Evolutionary conservation across 306 rosid genomes (phyloP).

Genomic region (Glycine latifolia): DNA sequence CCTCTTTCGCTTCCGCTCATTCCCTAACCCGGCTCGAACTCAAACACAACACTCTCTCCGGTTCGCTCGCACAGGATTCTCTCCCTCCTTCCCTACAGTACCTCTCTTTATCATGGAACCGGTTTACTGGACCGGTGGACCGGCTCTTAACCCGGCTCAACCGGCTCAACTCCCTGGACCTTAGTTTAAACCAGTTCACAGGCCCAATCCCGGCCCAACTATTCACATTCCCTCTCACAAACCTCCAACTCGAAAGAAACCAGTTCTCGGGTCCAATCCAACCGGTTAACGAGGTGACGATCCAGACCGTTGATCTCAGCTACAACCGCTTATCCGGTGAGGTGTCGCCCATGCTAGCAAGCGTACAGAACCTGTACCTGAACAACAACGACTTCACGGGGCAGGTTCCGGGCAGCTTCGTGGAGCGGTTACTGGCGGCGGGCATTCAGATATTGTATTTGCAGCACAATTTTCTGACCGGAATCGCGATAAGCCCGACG

Average conservation of each 20-base stretch:
- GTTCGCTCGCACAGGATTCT: conserved; percentile 65
- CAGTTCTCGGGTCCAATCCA: conserved; percentile 66
- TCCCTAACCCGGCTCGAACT: conserved; percentile 80
- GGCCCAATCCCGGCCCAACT: conserved; percentile 73
- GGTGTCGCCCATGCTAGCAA: conserved; percentile 74
- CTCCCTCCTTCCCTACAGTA: conserved; percentile 78
- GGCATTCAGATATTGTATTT: conserved; percentile 70
- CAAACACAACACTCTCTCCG: conserved; percentile 79
- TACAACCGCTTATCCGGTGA: conserved; percentile 71
- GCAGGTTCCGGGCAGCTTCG: conserved; percentile 74
- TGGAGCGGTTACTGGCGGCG: conserved; percentile 70
- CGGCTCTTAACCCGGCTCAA: conserved; percentile 60
- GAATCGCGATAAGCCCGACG: conserved; percentile 84
- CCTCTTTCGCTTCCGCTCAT: conserved; percentile 64
- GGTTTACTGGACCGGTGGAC: conserved; percentile 70
- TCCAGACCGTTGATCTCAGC: conserved; percentile 84
- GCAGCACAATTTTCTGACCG: conserved; percentile 87
- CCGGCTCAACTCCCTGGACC: conserved; percentile 76
- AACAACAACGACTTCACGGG: conserved; percentile 88
- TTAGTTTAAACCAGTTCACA: conserved; percentile 80
- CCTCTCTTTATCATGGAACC: conserved; percentile 89
- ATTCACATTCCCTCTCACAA: conserved; percentile 77
- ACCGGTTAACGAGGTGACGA: conserved; percentile 69
- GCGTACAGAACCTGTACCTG: conserved; percentile 81
- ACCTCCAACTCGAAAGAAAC: conserved; percentile 80